phyloP scores from a whole-genome alignment of 2,329 filamentous ascomycete genomes.

The Colletotrichum chlorophyti region DNA sequence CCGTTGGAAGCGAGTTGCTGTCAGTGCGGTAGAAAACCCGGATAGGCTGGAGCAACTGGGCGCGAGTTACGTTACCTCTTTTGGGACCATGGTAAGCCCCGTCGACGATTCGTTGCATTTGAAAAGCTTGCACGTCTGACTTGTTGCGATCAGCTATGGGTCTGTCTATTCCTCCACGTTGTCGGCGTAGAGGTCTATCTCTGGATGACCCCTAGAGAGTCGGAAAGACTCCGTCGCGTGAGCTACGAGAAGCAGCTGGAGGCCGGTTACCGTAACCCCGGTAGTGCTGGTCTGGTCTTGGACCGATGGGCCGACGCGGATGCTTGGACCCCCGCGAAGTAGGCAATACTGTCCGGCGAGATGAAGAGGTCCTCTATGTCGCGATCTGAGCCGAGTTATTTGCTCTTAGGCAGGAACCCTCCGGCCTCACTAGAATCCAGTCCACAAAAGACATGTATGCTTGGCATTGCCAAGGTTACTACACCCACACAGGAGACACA shows the following conservation, averaged over 20 bases:
- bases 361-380: too few species aligned
- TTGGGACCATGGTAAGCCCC: not conserved
- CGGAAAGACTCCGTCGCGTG: conserved; percentile 55
- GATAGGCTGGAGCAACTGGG: not conserved
- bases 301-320: conserved; percentile 46
- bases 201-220: conserved; percentile 55
- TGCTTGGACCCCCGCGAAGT: not conserved
- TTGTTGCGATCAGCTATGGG: conserved; percentile 58
- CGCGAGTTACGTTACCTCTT: not conserved
- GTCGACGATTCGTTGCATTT: conserved; percentile 29
- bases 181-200: conserved; percentile 36
- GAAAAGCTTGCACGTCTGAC: conserved; percentile 47
- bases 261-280: conserved; percentile 53
- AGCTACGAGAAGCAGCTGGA: conserved; percentile 60
- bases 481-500: too few species aligned
- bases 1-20: not conserved
- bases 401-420: too few species aligned
- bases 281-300: conserved; percentile 47
- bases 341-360: too few species aligned
- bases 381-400: too few species aligned
- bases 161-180: conserved; percentile 23
- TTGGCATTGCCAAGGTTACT: too few species aligned
- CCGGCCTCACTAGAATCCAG: too few species aligned
- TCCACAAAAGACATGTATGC: too few species aligned
- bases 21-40: not conserved